Conservation (phyloP, 176 grass and related monocot species). For the Echinochloa phyllopogon region DNA sequence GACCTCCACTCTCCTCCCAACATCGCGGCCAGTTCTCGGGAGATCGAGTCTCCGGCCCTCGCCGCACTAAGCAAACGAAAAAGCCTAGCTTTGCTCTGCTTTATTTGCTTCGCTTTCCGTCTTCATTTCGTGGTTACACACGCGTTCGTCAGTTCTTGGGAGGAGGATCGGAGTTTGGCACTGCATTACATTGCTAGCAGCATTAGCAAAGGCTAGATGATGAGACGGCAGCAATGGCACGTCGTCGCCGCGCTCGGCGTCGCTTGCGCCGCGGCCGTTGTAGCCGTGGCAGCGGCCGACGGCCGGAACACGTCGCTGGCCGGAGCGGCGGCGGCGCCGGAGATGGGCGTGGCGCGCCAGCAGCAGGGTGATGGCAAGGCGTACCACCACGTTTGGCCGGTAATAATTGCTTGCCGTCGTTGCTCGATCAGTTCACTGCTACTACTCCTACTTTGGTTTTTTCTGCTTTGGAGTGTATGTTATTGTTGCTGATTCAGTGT, state of each 20-base stretch:
- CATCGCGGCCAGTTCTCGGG: neutral
- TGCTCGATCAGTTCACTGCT: neutral
- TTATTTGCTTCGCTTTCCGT: neutral
- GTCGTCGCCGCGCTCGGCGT: neutral
- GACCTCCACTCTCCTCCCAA: neutral
- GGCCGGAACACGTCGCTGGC: neutral
- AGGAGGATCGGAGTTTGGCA: too few species aligned
- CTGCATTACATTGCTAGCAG: too few species aligned
- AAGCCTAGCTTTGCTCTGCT: neutral
- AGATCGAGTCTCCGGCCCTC: neutral
- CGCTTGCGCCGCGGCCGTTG: slow-evolving; percentile 1
- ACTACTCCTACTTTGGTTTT: neutral
- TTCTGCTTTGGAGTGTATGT: neutral
- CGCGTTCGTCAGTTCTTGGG: neutral
- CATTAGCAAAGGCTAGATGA: too few species aligned
- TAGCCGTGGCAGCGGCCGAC: slow-evolving; percentile 10
- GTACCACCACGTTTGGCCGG: slow-evolving; percentile 57
- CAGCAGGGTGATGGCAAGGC: neutral
- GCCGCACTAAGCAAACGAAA: neutral
- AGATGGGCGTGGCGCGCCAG: neutral
- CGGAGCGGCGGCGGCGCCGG: neutral
- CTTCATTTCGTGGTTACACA: neutral
- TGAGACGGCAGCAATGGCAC: slow-evolving; percentile 11
- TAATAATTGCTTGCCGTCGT: neutral
- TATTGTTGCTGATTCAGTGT: neutral